phyloP scores from a whole-genome alignment of 148 eudicot genomes.

The Persicaria tinctoria region DNA sequence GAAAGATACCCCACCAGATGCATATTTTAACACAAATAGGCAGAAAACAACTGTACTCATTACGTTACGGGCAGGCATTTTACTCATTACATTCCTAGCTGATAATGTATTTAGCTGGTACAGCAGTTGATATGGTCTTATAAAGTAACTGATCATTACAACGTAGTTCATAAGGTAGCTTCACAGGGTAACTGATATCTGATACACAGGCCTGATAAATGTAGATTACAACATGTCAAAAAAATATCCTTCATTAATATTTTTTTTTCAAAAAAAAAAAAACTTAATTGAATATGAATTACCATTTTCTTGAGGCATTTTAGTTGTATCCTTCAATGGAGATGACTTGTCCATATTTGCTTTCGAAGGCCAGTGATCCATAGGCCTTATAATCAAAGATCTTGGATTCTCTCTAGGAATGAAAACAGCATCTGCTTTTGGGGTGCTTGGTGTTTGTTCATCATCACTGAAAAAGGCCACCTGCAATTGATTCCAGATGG shows the following conservation, averaged over 20 bases:
- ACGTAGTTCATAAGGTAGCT: no score
- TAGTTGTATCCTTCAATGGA: slow-evolving; percentile 32
- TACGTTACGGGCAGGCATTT: no score
- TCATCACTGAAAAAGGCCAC: slow-evolving; percentile 81
- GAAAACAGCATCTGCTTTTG: slow-evolving; percentile 88
- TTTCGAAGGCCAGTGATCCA: slow-evolving; percentile 60
- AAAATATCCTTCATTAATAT: not conserved
- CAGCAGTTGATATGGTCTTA: no score
- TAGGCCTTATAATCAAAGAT: slow-evolving; percentile 75
- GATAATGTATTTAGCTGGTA: no score
- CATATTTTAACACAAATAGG: not conserved
- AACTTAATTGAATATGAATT: slow-evolving; percentile 7
- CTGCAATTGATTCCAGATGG: slow-evolving; percentile 25
- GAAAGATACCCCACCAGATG: not conserved
- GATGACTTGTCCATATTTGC: slow-evolving; percentile 22
- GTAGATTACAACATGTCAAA: no score
- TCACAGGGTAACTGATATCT: no score
- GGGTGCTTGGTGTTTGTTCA: slow-evolving; percentile 74
- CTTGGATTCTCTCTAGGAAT: slow-evolving; percentile 96
- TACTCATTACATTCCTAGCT: no score
- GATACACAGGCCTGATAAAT: no score
- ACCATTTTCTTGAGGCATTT: slow-evolving; percentile 58
- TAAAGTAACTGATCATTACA: no score
- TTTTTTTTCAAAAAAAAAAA: not conserved
- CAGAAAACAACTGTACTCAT: not conserved